Evolutionary conservation across 805 yeast genomes (phyloP).

Genomic region (Kodamaea fukazawae): DNA sequence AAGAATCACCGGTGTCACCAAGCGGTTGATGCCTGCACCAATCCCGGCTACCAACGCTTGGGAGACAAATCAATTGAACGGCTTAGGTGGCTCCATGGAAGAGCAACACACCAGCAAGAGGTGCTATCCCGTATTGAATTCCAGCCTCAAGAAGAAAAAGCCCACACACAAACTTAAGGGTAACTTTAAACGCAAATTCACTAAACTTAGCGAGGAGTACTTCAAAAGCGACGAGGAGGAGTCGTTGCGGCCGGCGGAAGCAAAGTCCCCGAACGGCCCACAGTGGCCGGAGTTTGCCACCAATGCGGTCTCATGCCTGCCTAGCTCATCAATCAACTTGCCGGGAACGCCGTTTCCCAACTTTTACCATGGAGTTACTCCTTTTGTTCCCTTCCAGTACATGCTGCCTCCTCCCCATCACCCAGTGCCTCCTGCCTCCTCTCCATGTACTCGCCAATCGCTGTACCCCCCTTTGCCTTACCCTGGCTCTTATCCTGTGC

Average conservation of each 20-base stretch:
- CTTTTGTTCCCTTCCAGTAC: constrained; percentile 1
- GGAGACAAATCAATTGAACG: constrained; percentile 5
- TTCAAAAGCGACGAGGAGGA: too few species aligned
- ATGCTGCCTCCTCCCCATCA: background rate
- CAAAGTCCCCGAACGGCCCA: background rate
- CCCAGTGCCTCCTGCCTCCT: background rate
- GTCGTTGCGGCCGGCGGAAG: too few species aligned
- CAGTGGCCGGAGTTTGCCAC: background rate
- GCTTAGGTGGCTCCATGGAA: background rate
- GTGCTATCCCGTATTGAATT: too few species aligned
- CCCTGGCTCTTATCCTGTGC: too few species aligned
- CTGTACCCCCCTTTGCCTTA: too few species aligned
- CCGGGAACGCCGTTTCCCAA: constrained; percentile 3
- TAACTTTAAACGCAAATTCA: too few species aligned
- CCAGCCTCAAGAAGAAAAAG: too few species aligned
- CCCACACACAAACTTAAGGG: too few species aligned
- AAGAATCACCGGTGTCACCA: too few species aligned
- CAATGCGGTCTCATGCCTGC: background rate
- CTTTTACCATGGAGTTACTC: background rate
- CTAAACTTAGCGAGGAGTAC: too few species aligned
- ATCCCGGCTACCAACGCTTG: constrained; percentile 11
- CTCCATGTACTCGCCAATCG: background rate
- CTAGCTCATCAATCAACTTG: background rate
- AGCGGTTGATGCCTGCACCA: constrained; percentile 10
- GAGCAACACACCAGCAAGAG: too few species aligned